Evolutionary conservation across 2,329 filamentous ascomycete species (phyloP).

Genomic region (Alternaria burnsii): DNA sequence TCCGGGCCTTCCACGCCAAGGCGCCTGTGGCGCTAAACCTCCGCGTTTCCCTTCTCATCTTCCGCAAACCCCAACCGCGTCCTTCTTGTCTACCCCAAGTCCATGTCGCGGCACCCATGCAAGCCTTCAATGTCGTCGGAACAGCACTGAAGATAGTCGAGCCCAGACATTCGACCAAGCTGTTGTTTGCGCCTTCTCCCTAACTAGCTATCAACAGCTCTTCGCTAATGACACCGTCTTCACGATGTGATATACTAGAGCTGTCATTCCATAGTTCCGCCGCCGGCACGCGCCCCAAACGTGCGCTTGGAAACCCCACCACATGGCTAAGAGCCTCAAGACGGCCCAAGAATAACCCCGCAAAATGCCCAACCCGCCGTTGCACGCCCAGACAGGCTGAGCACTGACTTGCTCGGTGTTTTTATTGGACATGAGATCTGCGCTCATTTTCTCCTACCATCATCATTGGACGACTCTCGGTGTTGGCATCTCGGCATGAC

Average conservation of each 20-base stretch:
- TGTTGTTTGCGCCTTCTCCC: neutral
- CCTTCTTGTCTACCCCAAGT: neutral
- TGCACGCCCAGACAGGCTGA: conserved; percentile 11
- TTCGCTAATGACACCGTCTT: neutral
- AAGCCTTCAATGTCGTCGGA: neutral
- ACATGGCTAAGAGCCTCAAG: conserved; percentile 3
- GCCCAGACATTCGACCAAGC: neutral
- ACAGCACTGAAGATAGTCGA: neutral
- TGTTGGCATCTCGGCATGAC: conserved; percentile 11
- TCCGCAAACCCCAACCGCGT: conserved; percentile 1
- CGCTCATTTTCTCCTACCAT: neutral
- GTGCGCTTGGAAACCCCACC: neutral
- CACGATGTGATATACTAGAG: neutral
- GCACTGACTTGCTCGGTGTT: neutral
- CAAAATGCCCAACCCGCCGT: conserved; percentile 21
- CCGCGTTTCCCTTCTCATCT: neutral
- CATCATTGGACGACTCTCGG: neutral
- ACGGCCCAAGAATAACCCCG: conserved; percentile 25
- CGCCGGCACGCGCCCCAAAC: neutral
- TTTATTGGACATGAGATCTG: conserved; percentile 11
- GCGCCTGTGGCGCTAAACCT: conserved; percentile 3
- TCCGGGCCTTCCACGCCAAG: conserved; percentile 15
- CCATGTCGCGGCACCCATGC: neutral
- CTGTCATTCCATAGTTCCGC: neutral
- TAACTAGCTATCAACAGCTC: neutral